Evolutionary conservation across 208 protist species (phyloP).

Genomic region (Wallacemonas sp.): DNA sequence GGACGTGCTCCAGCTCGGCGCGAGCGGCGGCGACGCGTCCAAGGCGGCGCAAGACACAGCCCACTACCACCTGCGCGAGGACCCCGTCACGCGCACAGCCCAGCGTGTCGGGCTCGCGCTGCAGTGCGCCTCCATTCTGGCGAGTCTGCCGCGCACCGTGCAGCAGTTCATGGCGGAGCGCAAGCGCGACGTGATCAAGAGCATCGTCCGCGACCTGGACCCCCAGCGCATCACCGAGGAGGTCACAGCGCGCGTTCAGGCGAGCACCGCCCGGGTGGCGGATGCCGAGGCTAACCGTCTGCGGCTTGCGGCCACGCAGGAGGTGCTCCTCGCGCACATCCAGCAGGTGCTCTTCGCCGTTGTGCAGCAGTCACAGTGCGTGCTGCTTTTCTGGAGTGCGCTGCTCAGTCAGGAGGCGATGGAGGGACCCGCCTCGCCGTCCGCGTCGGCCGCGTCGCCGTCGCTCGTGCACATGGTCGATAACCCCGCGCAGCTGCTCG

Average conservation of each 20-base stretch:
- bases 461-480: slow-evolving; percentile 39
- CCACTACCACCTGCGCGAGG: not conserved
- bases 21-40: not conserved
- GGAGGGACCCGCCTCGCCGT: not conserved
- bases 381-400: slow-evolving; percentile 68
- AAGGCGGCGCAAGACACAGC: not conserved
- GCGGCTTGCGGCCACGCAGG: slow-evolving; percentile 22
- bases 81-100: slow-evolving; percentile 11
- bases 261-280: not conserved
- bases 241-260: slow-evolving; percentile 32
- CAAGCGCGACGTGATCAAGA: slow-evolving; percentile 67
- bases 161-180: slow-evolving; percentile 73
- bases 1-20: slow-evolving; percentile 23
- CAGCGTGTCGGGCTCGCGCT: slow-evolving; percentile 52
- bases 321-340: slow-evolving; percentile 52
- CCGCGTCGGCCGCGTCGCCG: not conserved
- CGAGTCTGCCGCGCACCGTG: slow-evolving; percentile 49
- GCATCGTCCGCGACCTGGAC: slow-evolving; percentile 69
- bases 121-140: slow-evolving; percentile 66
- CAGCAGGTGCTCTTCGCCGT: slow-evolving; percentile 51
- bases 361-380: slow-evolving; percentile 61
- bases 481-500: slow-evolving; percentile 56
- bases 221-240: slow-evolving; percentile 46
- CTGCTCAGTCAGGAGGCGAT: slow-evolving; percentile 38
- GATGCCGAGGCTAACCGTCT: slow-evolving; percentile 18